Percentiles rank a stretch among this genome's conserved stretches.
Evolutionary conservation across 768 basidiomycete genomes (phyloP).

Genomic region (Suillus decipiens): DNA sequence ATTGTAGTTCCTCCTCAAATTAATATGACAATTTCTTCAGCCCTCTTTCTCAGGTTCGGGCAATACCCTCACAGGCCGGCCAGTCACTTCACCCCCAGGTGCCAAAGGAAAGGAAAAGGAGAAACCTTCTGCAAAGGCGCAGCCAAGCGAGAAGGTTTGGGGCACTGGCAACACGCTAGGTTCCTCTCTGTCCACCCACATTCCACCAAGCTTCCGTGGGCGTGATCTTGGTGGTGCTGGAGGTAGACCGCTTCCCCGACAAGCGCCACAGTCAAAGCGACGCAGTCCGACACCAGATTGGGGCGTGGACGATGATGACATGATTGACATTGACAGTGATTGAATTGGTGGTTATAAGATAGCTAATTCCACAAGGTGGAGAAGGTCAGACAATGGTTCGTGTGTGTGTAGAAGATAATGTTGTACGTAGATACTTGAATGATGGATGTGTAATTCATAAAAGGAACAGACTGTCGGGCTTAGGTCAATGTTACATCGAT

Average conservation of each 20-base stretch:
- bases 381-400: neutral
- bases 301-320: constrained; percentile 83
- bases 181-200: constrained; percentile 30
- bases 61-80: constrained; percentile 61
- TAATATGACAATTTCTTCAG: constrained; percentile 21
- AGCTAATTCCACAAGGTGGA: constrained; percentile 2
- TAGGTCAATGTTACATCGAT: constrained; percentile 11
- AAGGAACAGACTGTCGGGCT: constrained; percentile 11
- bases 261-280: constrained; percentile 39
- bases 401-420: neutral
- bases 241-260: constrained; percentile 51
- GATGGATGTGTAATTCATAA: constrained; percentile 11
- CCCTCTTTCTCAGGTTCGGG: constrained; percentile 67
- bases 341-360: constrained; percentile 45
- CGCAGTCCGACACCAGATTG: constrained; percentile 78
- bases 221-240: constrained; percentile 51
- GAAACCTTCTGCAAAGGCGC: constrained; percentile 34
- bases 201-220: constrained; percentile 34
- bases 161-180: constrained; percentile 55
- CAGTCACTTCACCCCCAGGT: constrained; percentile 36
- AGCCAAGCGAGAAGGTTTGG: constrained; percentile 38
- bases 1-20: neutral
- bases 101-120: constrained; percentile 58
- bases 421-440: constrained; percentile 1
- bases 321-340: constrained; percentile 86